phyloP scores from a whole-genome alignment of 2,329 filamentous ascomycete species.

The Arthroderma sp. region DNA sequence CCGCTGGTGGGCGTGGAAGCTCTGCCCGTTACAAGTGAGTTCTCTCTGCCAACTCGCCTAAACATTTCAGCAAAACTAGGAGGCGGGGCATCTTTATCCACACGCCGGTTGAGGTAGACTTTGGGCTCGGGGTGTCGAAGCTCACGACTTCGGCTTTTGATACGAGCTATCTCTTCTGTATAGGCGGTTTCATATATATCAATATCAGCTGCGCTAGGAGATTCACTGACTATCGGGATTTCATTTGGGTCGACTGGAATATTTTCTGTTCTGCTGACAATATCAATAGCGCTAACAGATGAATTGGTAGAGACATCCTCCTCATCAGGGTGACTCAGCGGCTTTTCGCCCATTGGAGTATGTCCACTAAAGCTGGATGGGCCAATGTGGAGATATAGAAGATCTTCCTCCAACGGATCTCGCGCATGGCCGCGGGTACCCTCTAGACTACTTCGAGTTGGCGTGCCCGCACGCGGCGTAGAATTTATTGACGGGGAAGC shows the following conservation, averaged over 20 bases:
- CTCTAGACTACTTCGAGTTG: conserved; percentile 25
- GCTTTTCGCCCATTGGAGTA: conserved; percentile 32
- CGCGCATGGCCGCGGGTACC: conserved; percentile 49
- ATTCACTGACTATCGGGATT: conserved; percentile 47
- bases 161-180: conserved; percentile 64
- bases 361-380: conserved; percentile 35
- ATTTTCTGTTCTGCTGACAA: background rate
- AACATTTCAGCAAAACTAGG: background rate
- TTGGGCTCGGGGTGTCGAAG: conserved; percentile 35
- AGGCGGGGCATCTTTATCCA: conserved; percentile 30
- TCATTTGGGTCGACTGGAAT: background rate
- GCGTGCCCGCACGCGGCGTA: conserved; percentile 19
- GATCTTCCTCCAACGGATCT: conserved; percentile 51
- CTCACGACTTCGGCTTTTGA: conserved; percentile 36
- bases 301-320: no score
- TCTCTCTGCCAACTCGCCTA: background rate
- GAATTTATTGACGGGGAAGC: conserved; percentile 3
- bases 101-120: conserved; percentile 44
- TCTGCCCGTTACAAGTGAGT: no score
- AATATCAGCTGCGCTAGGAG: conserved; percentile 69
- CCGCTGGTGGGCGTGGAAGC: background rate
- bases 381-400: conserved; percentile 64
- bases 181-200: conserved; percentile 85
- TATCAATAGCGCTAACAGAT: no score
- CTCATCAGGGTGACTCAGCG: background rate